These are phyloP conservation scores for Kwoniella dejecticola DNA, from an alignment of 768 basidiomycete species.

Conservation along the genomic window DNA sequence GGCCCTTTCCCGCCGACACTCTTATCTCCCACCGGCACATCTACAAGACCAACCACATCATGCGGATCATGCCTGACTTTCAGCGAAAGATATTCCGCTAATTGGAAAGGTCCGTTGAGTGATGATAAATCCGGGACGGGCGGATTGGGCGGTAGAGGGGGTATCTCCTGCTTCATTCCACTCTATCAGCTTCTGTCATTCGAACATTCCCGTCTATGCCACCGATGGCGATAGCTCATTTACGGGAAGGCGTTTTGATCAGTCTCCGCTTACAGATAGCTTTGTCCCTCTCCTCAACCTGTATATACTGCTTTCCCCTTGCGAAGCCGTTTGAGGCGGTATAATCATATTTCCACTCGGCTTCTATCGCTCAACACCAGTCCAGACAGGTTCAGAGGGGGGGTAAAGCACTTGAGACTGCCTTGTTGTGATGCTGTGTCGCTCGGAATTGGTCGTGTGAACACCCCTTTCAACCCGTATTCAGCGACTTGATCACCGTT, in stretches of 20 bases:
- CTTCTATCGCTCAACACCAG: too few relatives aligned
- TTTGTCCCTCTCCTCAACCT: slow-evolving; percentile 44
- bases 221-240: too few relatives aligned
- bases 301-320: slow-evolving; percentile 18
- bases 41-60: slow-evolving; percentile 78
- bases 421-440: too few relatives aligned
- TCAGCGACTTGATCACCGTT: not conserved
- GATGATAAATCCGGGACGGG: slow-evolving; percentile 46
- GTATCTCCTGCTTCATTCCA: slow-evolving; percentile 22
- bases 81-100: slow-evolving; percentile 90
- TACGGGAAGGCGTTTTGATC: too few relatives aligned
- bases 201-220: too few relatives aligned
- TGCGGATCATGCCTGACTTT: slow-evolving; percentile 84
- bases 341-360: slow-evolving; percentile 34
- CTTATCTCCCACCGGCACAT: slow-evolving; percentile 63
- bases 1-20: slow-evolving; percentile 44
- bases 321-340: slow-evolving; percentile 6
- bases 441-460: not conserved
- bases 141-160: slow-evolving; percentile 60
- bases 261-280: slow-evolving; percentile 25
- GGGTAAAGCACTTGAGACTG: too few relatives aligned
- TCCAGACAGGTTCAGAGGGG: not conserved
- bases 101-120: slow-evolving; percentile 86
- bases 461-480: not conserved
- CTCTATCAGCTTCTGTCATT: not conserved